Percentiles rank a stretch among this genome's conserved stretches.
phyloP scores from a whole-genome alignment of 192 early-diverging fungal genomes.

The Geosiphon pyriformis region DNA sequence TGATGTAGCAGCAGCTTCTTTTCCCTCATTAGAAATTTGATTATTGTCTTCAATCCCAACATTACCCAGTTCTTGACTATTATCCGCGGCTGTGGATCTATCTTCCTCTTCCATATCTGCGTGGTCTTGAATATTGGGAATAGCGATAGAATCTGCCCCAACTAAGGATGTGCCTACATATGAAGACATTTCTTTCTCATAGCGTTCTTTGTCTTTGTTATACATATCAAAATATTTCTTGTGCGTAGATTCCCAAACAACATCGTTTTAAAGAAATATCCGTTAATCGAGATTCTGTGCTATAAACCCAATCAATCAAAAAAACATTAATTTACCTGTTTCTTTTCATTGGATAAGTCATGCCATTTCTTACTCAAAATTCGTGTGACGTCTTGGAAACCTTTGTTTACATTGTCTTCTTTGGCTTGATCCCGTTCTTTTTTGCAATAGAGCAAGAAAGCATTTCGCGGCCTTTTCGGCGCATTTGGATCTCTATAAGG shows the following conservation, averaged over 20 bases:
- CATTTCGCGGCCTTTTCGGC: constrained; percentile 40
- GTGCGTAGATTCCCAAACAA: background rate
- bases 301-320: background rate
- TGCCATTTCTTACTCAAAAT: constrained; percentile 41
- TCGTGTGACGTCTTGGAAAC: constrained; percentile 32
- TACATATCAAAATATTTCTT: constrained; percentile 45
- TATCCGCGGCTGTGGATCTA: background rate
- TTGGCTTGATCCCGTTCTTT: constrained; percentile 38
- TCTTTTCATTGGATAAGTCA: constrained; percentile 30
- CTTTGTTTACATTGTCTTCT: constrained; percentile 35
- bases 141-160: background rate
- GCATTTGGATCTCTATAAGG: constrained; percentile 37
- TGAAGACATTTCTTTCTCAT: constrained; percentile 33
- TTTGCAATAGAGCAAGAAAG: constrained; percentile 39
- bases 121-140: background rate
- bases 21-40: background rate
- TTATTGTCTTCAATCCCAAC: background rate
- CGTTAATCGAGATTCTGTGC: no score
- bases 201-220: constrained; percentile 37
- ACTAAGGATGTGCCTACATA: constrained; percentile 23
- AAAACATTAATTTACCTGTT: constrained; percentile 26
- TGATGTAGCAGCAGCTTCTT: background rate
- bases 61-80: background rate
- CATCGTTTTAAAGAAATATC: background rate
- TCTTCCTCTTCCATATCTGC: background rate